Evolutionary conservation across 78 protist genomes (phyloP).

Genomic region (slime mould (Dictyostelium discoideum)): DNA sequence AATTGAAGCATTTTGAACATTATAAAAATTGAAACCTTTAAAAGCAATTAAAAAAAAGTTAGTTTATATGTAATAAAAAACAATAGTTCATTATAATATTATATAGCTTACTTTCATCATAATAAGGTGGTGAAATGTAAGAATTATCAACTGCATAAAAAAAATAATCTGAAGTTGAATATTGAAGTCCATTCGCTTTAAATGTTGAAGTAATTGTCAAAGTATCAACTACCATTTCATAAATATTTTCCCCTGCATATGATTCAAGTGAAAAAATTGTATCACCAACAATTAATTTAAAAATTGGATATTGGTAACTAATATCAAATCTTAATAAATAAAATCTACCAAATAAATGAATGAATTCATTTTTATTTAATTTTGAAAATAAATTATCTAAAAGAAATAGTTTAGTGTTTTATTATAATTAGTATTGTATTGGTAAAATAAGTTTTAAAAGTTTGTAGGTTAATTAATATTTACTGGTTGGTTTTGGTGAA

Average conservation of each 20-base stretch:
- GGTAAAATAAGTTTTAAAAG: too few relatives aligned
- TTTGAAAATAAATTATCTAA: neutral
- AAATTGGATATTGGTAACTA: neutral
- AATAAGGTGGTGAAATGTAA: too few relatives aligned
- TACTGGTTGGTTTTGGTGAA: neutral
- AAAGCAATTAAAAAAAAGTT: neutral
- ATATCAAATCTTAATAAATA: neutral
- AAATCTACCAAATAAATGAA: neutral
- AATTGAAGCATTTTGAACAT: neutral
- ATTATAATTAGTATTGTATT: too few relatives aligned
- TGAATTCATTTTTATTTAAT: neutral
- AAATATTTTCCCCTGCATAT: neutral
- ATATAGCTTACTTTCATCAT: too few relatives aligned
- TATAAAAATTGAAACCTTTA: neutral
- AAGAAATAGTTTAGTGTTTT: too few relatives aligned
- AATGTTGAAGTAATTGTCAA: neutral
- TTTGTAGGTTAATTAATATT: neutral
- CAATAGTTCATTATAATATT: too few relatives aligned
- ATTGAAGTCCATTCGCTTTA: neutral
- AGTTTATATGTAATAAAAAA: neutral
- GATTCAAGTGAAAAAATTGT: neutral
- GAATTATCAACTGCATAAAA: too few relatives aligned
- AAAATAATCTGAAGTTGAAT: too few relatives aligned
- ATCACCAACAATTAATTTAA: neutral
- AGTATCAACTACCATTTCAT: neutral